Evolutionary conservation across 495 filamentous ascomycete genomes (phyloP), one percentile per base, ranked within the genome.

Genomic region (Rusavskia elegans): DNA sequence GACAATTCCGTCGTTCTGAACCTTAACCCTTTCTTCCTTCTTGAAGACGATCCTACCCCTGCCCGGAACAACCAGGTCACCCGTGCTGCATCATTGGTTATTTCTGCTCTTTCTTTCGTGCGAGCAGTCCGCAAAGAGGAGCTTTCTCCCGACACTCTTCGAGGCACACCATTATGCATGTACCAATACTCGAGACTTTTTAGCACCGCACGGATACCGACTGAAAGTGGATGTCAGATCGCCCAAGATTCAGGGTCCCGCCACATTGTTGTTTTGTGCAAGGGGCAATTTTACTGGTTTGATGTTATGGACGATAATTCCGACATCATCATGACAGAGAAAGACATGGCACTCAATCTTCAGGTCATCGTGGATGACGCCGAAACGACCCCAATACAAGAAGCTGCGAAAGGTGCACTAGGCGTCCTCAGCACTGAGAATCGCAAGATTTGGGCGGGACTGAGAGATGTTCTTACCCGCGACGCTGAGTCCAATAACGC

Each of bases 241-340:
- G 87, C 87, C 56, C 90, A 95, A 62, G 89, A 96, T 62, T 83
- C 87, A 1, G 76, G 77, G 3, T 81, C 89, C 16, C 93, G 85
- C 68, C 92, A 98, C 65, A 72, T 97, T 42, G 84, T 95, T n/a
- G 85, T 97, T 23, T 71, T 97, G 65, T 95, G 88, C 61, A 85
- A 87, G 57, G 93, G 93, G 11, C 92, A 98, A 57, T 94, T 97
- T 68, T 98, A 98, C 61, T 98, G 92, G 90, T 98, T 97, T 59
- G 92, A 98, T 65, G 90, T 95, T 2, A 69, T 98, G 19, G 92
- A 98, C 58, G 85, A 92, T 58, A 92, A 94, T 62, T 83, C 84
- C 8, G 92, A 98, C 59, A 68, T 93, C 48, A 95, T 98, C 67
- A 96, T 97, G 89, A 92, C 81, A 1, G 92, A 98, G 68, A 89